Evolutionary conservation across 768 basidiomycete species (phyloP).

Genomic region (Mycena vitilis): DNA sequence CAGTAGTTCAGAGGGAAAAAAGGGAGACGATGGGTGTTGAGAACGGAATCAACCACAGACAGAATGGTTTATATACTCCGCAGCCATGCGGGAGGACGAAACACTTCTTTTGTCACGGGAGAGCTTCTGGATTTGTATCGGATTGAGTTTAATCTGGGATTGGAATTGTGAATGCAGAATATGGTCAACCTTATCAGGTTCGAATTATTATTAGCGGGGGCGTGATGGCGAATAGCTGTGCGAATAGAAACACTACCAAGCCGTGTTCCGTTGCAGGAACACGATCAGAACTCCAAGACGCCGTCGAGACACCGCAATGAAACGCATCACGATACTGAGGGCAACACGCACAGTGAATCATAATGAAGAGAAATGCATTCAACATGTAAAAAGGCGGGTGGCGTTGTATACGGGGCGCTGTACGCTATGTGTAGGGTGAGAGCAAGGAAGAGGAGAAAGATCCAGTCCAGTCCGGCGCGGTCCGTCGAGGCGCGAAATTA

Average conservation of each 20-base stretch:
- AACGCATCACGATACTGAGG: background rate
- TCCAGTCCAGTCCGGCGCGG: conserved; percentile 34
- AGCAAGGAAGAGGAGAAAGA: conserved; percentile 30
- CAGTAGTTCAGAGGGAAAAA: background rate
- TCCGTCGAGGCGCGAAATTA: conserved; percentile 30
- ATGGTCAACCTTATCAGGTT: conserved; percentile 5
- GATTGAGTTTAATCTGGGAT: background rate
- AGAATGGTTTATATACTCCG: conserved; percentile 21
- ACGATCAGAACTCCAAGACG: background rate
- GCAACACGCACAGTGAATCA: conserved; percentile 26
- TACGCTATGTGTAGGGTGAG: conserved; percentile 39
- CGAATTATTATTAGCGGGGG: background rate
- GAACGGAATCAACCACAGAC: conserved; percentile 1
- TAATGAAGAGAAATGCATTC: conserved; percentile 37
- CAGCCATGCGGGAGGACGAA: background rate
- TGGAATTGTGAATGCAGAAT: background rate
- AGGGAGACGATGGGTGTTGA: background rate
- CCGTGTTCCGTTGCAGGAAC: background rate
- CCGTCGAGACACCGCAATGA: background rate
- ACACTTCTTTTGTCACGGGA: background rate
- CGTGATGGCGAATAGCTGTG: background rate
- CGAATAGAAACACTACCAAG: no score
- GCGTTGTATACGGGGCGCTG: conserved; percentile 38
- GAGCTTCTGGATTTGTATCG: conserved; percentile 7
- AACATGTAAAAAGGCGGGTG: conserved; percentile 37